Conservation (phyloP, 169 alveolate species). For the Miamiensis avidus region DNA sequence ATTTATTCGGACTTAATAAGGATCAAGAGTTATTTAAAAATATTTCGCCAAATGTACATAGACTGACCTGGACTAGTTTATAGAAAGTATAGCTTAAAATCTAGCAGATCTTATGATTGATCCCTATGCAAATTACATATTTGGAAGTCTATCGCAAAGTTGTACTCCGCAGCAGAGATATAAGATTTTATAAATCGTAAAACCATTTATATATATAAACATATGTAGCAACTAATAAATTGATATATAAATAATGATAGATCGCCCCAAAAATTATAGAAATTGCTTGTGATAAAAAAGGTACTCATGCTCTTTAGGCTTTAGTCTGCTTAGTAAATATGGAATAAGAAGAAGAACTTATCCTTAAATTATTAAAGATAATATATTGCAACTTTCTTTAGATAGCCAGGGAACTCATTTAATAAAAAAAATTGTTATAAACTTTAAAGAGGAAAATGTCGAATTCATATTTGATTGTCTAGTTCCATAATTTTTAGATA, state of each 20-base stretch:
- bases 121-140: conserved; percentile 46
- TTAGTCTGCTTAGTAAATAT: conserved; percentile 8
- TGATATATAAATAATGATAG: not conserved
- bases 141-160: conserved; percentile 28
- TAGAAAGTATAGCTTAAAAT: conserved; percentile 10
- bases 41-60: conserved; percentile 17
- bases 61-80: conserved; percentile 20
- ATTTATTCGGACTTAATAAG: conserved; percentile 26
- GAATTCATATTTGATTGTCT: not conserved
- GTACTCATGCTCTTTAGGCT: conserved; percentile 40
- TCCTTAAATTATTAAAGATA: conserved; percentile 17
- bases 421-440: conserved; percentile 30
- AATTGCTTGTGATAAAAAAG: conserved; percentile 38
- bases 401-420: conserved; percentile 35
- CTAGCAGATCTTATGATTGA: conserved; percentile 33
- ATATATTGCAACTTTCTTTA: conserved; percentile 10
- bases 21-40: conserved; percentile 27
- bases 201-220: not conserved
- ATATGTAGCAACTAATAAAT: no score
- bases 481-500: conserved; percentile 8
- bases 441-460: conserved; percentile 22
- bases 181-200: conserved; percentile 23
- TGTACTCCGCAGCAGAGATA: conserved; percentile 24
- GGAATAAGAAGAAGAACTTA: conserved; percentile 22
- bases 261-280: conserved; percentile 11